Evolutionary conservation across 768 basidiomycete genomes (phyloP).

Genomic region (Phallus indusiatus): DNA sequence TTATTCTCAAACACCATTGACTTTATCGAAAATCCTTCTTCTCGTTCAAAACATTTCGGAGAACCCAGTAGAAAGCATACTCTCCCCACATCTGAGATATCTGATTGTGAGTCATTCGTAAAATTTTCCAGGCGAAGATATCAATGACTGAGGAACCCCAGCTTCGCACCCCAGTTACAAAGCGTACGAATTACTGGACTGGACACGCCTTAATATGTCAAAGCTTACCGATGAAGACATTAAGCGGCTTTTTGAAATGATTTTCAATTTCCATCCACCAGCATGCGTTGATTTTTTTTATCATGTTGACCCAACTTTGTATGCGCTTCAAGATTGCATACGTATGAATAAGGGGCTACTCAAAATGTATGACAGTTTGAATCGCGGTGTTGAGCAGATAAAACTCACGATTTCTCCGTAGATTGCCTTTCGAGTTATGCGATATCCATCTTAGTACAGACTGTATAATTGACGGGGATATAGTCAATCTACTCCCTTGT

Average conservation of each 20-base stretch:
- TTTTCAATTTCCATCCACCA: conserved; percentile 33
- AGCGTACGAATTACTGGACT: conserved; percentile 56
- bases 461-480: conserved; percentile 29
- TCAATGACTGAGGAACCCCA: background rate
- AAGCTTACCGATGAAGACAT: conserved; percentile 29
- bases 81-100: conserved; percentile 31
- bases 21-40: conserved; percentile 18
- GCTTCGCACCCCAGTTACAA: conserved; percentile 4
- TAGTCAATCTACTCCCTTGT: conserved; percentile 21
- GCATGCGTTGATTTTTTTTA: conserved; percentile 35
- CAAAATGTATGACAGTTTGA: conserved; percentile 22
- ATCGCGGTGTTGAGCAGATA: background rate
- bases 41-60: background rate
- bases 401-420: conserved; percentile 6
- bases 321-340: conserved; percentile 33
- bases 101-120: conserved; percentile 36
- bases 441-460: background rate
- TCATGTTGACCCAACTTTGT: conserved; percentile 32
- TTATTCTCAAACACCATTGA: conserved; percentile 30
- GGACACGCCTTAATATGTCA: conserved; percentile 40
- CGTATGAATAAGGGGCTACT: conserved; percentile 19
- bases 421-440: conserved; percentile 28
- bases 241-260: conserved; percentile 27
- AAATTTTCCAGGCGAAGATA: background rate
- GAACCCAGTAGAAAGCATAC: conserved; percentile 6